Evolutionary conservation across 2,329 filamentous ascomycete species (phyloP), one percentile per base, ranked within the genome.

Genomic region (Fusarium azukiicola): DNA sequence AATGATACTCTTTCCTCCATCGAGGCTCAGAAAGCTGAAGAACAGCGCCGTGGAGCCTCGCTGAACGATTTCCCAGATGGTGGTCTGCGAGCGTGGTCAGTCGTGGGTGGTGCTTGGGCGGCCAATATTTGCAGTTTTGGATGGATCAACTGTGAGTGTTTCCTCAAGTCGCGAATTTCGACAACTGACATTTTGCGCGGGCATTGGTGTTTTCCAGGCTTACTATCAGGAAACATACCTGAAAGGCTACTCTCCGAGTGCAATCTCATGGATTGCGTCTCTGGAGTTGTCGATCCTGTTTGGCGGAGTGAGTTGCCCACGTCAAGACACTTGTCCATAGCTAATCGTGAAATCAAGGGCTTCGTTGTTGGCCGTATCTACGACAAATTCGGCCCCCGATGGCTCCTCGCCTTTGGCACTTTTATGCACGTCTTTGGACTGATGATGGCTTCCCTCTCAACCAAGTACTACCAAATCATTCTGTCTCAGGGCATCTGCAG

Each of bases 301-400:
- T 50, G 64, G 64, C 11, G 64, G 64, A 16, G 64, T 67, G 9
- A 67, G 64, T 67, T 52, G n/a, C 23, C 3, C 6, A 21, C 19
- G 27, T 19, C 14, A 40, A 23, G 14, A 19, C n/a, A 5, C 7
- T 40, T 21, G 6, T 17, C 16, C 17, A 12, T 14, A 11, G 14
- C 46, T 67, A 67, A 67, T 14, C 7, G 6, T 4, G 19, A 2
- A 0, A 3, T 2, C 0, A 16, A 90, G 77, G 93, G 94, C 0
- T 93, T 93, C 1, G 80, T 96, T 12, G 90, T 94, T 19, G 95
- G 95, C 1, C 90, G 89, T 40, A 76, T 94, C 2, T 95, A 91
- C 77, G 95, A 96, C 81, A 91, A 90, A 72, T 92, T 93, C 72
- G 95, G 95, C 0, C 93, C 94, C 0, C 90, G 91, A n/a, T 90